Evolutionary conservation across 441 rosid genomes (phyloP).

Genomic region (Biscutella auriculata): DNA sequence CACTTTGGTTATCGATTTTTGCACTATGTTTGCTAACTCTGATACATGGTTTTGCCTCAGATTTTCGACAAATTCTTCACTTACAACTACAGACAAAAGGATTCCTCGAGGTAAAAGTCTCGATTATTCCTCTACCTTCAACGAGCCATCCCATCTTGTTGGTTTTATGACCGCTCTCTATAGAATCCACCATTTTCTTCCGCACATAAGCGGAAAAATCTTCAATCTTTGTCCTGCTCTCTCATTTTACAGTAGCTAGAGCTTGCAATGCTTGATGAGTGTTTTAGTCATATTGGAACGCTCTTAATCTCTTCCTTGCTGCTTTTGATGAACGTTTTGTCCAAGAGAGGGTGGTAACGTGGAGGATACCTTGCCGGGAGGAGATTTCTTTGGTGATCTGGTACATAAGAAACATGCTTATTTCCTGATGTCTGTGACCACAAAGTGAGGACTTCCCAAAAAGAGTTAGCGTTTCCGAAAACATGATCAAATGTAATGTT

Average conservation of each 20-base stretch:
- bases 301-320: slow-evolving; percentile 49
- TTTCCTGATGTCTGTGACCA: slow-evolving; percentile 62
- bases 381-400: slow-evolving; percentile 56
- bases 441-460: slow-evolving; percentile 43
- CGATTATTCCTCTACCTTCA: slow-evolving; percentile 55
- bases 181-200: slow-evolving; percentile 51
- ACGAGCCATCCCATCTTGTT: slow-evolving; percentile 92
- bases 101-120: slow-evolving; percentile 45
- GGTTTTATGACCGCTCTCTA: slow-evolving; percentile 27
- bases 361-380: slow-evolving; percentile 52
- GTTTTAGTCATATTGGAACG: slow-evolving; percentile 33
- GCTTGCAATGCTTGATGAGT: slow-evolving; percentile 51
- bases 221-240: slow-evolving; percentile 57
- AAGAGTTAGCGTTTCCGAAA: slow-evolving; percentile 70
- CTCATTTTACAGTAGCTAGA: slow-evolving; percentile 37
- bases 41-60: slow-evolving; percentile 40
- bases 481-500: slow-evolving; percentile 77
- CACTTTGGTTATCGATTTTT: slow-evolving; percentile 41
- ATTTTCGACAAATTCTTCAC: slow-evolving; percentile 41
- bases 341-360: slow-evolving; percentile 37
- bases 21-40: slow-evolving; percentile 46
- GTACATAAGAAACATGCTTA: slow-evolving; percentile 41
- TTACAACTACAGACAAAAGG: slow-evolving; percentile 51
- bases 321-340: slow-evolving; percentile 45
- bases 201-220: slow-evolving; percentile 80